phyloP scores from a whole-genome alignment of 2,329 filamentous ascomycete species.

The Apiospora rasikravindrae region DNA sequence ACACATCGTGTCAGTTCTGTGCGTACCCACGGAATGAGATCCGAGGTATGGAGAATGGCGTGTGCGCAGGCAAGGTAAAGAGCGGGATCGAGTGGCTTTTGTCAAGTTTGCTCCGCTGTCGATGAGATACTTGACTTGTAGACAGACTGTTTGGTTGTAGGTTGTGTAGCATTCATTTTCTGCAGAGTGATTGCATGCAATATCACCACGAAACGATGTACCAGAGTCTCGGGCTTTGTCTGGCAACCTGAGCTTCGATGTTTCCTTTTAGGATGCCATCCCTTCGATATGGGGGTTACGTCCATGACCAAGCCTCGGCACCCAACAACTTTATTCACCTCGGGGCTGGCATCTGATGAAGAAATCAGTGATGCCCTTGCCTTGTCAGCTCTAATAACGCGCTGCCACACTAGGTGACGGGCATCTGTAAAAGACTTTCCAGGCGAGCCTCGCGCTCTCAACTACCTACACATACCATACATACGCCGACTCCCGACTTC shows the following conservation, averaged over 20 bases:
- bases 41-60: constrained; percentile 2
- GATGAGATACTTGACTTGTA: neutral
- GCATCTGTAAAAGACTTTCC: neutral
- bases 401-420: neutral
- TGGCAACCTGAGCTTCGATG: neutral
- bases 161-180: neutral
- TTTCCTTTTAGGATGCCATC: neutral
- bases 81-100: neutral
- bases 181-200: neutral
- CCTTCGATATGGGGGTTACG: neutral
- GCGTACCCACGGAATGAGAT: neutral
- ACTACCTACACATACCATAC: neutral
- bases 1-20: neutral
- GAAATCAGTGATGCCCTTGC: neutral
- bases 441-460: neutral
- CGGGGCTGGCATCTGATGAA: neutral
- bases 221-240: neutral
- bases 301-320: neutral
- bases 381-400: neutral
- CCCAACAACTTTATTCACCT: neutral
- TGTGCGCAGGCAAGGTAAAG: neutral
- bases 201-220: neutral
- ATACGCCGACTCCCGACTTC: too few relatives aligned
- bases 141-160: neutral
- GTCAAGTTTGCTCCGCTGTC: neutral